These are phyloP conservation scores for Thraustochytrium sp. DNA, from an alignment of 352 stramenopile genomes.

Conservation along the genomic window DNA sequence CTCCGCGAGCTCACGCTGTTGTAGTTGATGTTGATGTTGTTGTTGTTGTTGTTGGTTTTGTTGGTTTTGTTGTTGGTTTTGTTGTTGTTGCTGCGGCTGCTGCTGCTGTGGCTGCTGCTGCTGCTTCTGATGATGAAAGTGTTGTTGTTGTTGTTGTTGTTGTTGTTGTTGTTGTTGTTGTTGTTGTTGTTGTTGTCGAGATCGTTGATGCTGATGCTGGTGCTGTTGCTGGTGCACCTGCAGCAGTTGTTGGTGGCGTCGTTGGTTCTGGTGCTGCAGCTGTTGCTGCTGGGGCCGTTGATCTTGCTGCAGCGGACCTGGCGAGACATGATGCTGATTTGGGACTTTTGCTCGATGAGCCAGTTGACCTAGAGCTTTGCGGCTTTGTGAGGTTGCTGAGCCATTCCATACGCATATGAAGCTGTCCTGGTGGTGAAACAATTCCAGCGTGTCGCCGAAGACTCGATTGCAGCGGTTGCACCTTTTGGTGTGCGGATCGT, in stretches of 20 bases:
- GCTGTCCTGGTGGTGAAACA: too few relatives aligned
- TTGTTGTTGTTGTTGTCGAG: neutral
- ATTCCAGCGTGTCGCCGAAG: too few relatives aligned
- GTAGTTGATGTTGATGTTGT: neutral
- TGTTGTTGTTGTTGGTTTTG: neutral
- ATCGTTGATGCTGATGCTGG: too few relatives aligned
- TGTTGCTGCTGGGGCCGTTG: neutral
- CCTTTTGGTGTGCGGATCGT: too few relatives aligned
- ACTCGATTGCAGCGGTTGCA: too few relatives aligned
- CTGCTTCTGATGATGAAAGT: neutral
- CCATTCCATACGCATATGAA: too few relatives aligned
- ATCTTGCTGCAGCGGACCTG: too few relatives aligned
- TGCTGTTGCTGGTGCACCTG: neutral
- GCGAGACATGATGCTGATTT: too few relatives aligned
- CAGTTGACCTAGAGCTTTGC: too few relatives aligned
- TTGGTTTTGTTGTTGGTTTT: neutral
- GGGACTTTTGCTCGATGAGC: too few relatives aligned
- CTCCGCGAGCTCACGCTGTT: too few relatives aligned
- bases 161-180: neutral
- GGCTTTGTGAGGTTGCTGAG: too few relatives aligned
- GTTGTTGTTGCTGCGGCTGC: neutral
- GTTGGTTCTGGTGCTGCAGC: neutral
- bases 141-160: neutral
- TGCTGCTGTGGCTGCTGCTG: neutral
- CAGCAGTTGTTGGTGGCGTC: neutral